These are phyloP conservation scores for Gleditsia sinensis DNA, from an alignment of 306 rosid genomes.

Conservation along the genomic window DNA sequence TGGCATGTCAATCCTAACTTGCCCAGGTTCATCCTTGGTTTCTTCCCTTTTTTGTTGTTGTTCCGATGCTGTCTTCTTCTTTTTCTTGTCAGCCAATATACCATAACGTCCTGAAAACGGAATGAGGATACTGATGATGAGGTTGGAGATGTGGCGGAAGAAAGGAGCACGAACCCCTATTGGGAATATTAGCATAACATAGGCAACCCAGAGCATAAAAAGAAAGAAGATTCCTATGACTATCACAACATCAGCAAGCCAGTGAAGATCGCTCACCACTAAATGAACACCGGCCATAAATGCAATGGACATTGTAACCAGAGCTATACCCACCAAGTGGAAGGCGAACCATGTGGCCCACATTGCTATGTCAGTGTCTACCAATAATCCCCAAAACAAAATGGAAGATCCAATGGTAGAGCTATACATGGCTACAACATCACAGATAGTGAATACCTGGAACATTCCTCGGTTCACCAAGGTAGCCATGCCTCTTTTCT, in stretches of 20 bases:
- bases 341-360: neutral
- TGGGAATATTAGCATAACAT: neutral
- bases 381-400: no score
- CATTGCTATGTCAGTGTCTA: neutral
- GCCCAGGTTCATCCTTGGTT: no score
- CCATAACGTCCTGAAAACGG: neutral
- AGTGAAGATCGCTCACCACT: neutral
- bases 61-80: neutral
- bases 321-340: constrained; percentile 13
- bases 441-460: constrained; percentile 8
- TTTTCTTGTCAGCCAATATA: neutral
- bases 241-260: constrained; percentile 9
- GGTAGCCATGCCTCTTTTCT: neutral
- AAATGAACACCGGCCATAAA: constrained; percentile 34
- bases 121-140: neutral
- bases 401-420: no score
- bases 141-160: neutral
- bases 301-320: constrained; percentile 27
- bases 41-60: no score
- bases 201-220: neutral
- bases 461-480: neutral
- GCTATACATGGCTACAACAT: no score
- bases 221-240: neutral
- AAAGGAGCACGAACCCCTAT: neutral
- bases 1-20: no score